These are phyloP conservation scores for Dalbergia oliveri DNA, from an alignment of 306 rosid species.

Conservation along the genomic window DNA sequence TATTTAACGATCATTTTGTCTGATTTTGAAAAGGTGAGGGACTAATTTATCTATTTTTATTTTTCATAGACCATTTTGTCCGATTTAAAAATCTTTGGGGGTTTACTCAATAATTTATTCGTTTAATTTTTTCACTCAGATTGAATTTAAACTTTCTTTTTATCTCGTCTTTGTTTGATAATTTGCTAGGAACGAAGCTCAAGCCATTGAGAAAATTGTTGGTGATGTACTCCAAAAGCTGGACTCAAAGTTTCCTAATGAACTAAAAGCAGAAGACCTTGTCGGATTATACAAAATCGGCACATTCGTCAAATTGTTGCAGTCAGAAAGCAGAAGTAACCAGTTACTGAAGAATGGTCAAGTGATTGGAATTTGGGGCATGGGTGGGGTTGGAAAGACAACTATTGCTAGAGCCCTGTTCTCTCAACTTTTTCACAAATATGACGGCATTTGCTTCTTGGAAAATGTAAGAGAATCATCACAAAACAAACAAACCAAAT, in stretches of 20 bases:
- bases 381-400: slow-evolving; percentile 23
- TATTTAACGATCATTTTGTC: too few relatives aligned
- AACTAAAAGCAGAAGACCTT: neutral
- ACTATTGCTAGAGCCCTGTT: slow-evolving; percentile 19
- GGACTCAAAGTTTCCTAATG: neutral
- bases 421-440: neutral
- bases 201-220: slow-evolving; percentile 24
- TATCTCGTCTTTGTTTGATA: too few relatives aligned
- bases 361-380: slow-evolving; percentile 46
- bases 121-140: too few relatives aligned
- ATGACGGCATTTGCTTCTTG: neutral
- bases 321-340: neutral
- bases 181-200: slow-evolving; percentile 2
- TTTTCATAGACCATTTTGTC: too few relatives aligned
- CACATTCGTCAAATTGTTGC: neutral
- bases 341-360: neutral
- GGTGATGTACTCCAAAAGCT: neutral
- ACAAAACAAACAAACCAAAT: neutral
- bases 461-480: slow-evolving; percentile 19
- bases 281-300: slow-evolving; percentile 6
- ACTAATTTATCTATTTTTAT: too few relatives aligned
- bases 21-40: too few relatives aligned
- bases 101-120: too few relatives aligned
- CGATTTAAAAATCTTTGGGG: too few relatives aligned
- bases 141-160: too few relatives aligned